Evolutionary conservation across 2,329 filamentous ascomycete species (phyloP).

Genomic region (Cladosporium oxysporum): DNA sequence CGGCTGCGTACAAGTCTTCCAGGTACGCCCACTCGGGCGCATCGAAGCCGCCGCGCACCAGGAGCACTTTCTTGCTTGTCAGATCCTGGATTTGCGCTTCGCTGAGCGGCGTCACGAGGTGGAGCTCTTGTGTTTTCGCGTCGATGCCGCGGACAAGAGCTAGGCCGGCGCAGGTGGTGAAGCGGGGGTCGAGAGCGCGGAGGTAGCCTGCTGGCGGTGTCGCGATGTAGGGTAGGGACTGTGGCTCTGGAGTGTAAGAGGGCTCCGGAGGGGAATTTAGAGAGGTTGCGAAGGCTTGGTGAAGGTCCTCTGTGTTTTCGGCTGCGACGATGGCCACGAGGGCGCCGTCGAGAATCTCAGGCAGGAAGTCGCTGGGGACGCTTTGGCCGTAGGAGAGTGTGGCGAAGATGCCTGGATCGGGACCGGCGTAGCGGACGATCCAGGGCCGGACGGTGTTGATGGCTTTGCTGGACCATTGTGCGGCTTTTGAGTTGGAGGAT

Average conservation of each 20-base stretch:
- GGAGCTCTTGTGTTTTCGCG: constrained; percentile 52
- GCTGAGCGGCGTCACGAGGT: constrained; percentile 65
- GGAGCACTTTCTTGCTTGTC: constrained; percentile 50
- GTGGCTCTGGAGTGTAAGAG: constrained; percentile 45
- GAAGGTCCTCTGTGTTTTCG: constrained; percentile 39
- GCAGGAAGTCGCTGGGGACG: constrained; percentile 58
- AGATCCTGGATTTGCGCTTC: constrained; percentile 31
- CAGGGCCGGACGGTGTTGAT: constrained; percentile 61
- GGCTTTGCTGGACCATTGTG: constrained; percentile 55
- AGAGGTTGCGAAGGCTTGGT: constrained; percentile 5
- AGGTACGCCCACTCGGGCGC: constrained; percentile 69
- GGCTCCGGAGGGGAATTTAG: not conserved
- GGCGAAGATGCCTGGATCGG: constrained; percentile 59
- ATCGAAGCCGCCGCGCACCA: constrained; percentile 70
- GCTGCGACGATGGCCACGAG: constrained; percentile 67
- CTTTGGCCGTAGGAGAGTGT: constrained; percentile 69
- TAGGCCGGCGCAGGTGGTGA: constrained; percentile 63
- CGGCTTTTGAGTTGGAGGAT: not conserved
- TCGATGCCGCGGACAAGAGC: constrained; percentile 73
- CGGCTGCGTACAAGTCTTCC: constrained; percentile 56
- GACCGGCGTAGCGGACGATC: constrained; percentile 60
- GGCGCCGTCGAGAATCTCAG: constrained; percentile 69
- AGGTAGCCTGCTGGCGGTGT: constrained; percentile 38
- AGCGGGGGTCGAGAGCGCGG: constrained; percentile 57
- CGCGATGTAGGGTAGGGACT: constrained; percentile 64